phyloP scores from a whole-genome alignment of 305 asterid genomes.

The Rubia peregrina region DNA sequence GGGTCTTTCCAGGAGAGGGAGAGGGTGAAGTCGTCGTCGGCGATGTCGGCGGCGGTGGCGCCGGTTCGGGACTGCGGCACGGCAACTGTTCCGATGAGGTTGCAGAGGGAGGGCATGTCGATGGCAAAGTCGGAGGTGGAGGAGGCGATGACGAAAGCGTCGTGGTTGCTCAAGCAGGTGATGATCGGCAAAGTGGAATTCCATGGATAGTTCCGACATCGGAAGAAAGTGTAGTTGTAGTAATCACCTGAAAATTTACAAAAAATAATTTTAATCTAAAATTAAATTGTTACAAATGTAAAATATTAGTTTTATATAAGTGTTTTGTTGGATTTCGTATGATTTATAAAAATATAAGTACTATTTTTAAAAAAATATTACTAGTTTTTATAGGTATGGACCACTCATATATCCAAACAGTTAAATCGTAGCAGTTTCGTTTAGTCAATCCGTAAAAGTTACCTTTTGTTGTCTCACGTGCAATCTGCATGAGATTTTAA shows the following conservation, averaged over 20 bases:
- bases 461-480: no score
- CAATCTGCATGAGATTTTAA: no score
- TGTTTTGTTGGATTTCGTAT: no score
- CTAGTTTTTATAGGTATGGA: no score
- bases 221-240: constrained; percentile 40
- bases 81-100: neutral
- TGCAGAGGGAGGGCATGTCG: constrained; percentile 37
- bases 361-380: no score
- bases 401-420: no score
- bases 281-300: no score
- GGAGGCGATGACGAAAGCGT: constrained; percentile 36
- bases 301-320: no score
- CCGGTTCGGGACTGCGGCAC: constrained; percentile 18
- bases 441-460: no score
- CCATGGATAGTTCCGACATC: constrained; percentile 22
- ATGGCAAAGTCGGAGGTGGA: neutral
- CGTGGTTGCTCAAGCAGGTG: constrained; percentile 58
- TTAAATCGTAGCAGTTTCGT: no score
- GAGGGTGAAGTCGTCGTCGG: constrained; percentile 13
- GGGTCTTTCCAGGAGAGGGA: constrained; percentile 52
- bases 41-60: neutral
- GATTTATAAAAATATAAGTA: no score
- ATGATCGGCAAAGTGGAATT: constrained; percentile 20
- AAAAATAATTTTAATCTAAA: no score
- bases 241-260: neutral